Base-by-base conservation (phyloP, 2,329 filamentous ascomycete species). In the Alternaria ethzedia region DNA sequence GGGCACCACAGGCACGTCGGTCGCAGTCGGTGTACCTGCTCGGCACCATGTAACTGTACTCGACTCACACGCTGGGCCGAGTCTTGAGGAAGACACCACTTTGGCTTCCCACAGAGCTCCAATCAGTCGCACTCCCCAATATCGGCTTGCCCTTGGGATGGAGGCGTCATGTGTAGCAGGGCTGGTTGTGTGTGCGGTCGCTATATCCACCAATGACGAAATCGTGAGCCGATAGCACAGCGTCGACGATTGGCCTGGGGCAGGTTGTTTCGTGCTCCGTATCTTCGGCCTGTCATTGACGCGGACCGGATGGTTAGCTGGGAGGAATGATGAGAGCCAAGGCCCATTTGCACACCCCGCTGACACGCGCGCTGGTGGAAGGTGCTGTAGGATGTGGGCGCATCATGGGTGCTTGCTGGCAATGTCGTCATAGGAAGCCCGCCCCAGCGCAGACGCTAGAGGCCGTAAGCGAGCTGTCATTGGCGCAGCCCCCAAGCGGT, bases 21-120 rank as follows among this genome's bases (percentile, higher is more conserved):
- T 69, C 67, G 70, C n/a, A n/a, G 60, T 69, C 67, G 70, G 66
- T 54, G 69, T 74, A 73, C 68, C 72, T 71, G 69, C 69, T 69
- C 69, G 57, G 54, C 67, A 26, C 54, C 54, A 66, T 59, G 65
- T 68, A 67, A 71, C 65, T 63, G 56, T 41, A 52, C 57, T 63
- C 56, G 57, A 55, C 55, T 45, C 32, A 28, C 60, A 52, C 25
- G 54, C 30, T 52, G 17, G 20, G 43, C 47, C 54, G 26, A 54
- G 50, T 32, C 20, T 20, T 51, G 36, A 44, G 46, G 15, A 30
- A 50, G 47, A 36, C 11, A 30, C n/a, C 17, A 55, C 32, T 17
- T 23, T 41, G 36, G 36, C 36, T 41, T 17, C 36, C n/a, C 15
- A 10, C 36, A 41, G n/a, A 52, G 61, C 41, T 54, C 50, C 45